Evolutionary conservation across 2,329 filamentous ascomycete species (phyloP), one percentile per base, ranked within the genome.

Genomic region (Spiromastix sp.): DNA sequence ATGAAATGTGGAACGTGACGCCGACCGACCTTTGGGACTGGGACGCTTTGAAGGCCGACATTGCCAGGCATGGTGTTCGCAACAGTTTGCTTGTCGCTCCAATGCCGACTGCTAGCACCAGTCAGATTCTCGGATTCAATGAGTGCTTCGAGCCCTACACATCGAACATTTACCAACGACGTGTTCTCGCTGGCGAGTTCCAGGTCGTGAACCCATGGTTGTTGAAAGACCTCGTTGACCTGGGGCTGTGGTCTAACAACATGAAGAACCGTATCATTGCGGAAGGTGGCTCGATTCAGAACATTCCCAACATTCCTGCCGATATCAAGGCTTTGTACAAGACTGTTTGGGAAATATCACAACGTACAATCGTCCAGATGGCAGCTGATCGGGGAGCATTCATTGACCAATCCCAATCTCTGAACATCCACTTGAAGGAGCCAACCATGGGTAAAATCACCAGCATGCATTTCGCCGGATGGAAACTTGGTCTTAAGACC

Each of bases 201-300:
- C 91, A 98, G 68, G 85, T 98, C 36, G 91, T 98, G 61, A 98
- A 98, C 71, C 91, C 91, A 34, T 98, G 91, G 91, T 68, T 98
- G 44, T 77, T 98, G 42, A 95, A 94, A 72, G 91, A 98, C 54
- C 78, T 98, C 19, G 91, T 98, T 48, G 91, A 98, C 56, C 84
- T 95, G 69, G 91, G 91, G 42, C 73, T 98, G 29, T 98, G 91
- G 91, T 95, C 89, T 31, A 89, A 98, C 66, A 85, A 86, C 68
- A 98, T 98, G 91, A 98, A 98, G 80, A 98, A 98, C 72, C 86
- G 91, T 52, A 98, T 98, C 72, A 98, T 98, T 54, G 82, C 91
- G 39, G 89, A 95, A 43, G 85, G 85, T 48, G 91, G 91, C 47
- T 96, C 89, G 13, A 82, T 98, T 37, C 91, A 96, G 64, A 89